These are phyloP conservation scores for Niebla homalea DNA, from an alignment of 495 filamentous ascomycete species.

Conservation along the genomic window DNA sequence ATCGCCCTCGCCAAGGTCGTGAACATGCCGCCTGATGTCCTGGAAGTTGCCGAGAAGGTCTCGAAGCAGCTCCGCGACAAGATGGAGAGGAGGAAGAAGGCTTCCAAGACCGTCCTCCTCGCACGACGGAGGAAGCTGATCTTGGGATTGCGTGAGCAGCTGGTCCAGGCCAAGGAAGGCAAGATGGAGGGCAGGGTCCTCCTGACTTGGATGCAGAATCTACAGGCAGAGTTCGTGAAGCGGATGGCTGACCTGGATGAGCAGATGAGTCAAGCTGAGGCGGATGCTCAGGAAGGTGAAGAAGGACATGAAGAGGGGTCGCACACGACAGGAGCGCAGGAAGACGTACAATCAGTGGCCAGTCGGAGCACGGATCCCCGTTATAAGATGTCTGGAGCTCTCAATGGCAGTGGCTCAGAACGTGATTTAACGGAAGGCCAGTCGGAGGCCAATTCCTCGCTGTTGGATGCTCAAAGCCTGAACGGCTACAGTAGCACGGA, in stretches of 20 bases:
- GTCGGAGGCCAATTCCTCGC: too few relatives aligned
- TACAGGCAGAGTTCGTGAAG: slow-evolving; percentile 65
- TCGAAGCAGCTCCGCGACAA: slow-evolving; percentile 44
- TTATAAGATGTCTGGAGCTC: slow-evolving; percentile 7
- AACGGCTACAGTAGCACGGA: not conserved
- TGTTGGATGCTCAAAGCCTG: not conserved
- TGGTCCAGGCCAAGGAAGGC: slow-evolving; percentile 56
- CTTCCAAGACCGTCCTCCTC: slow-evolving; percentile 39
- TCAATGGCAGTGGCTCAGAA: not conserved
- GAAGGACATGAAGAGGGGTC: not conserved
- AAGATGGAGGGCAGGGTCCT: slow-evolving; percentile 54
- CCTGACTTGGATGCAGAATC: slow-evolving; percentile 46
- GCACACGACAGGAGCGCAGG: not conserved
- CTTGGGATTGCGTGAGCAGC: slow-evolving; percentile 57
- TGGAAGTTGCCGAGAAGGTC: slow-evolving; percentile 54
- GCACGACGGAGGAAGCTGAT: slow-evolving; percentile 57
- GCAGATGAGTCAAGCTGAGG: slow-evolving; percentile 16
- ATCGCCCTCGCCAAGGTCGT: slow-evolving; percentile 65
- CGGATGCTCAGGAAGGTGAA: slow-evolving; percentile 9
- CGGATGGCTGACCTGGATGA: slow-evolving; percentile 52
- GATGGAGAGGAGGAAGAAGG: slow-evolving; percentile 40
- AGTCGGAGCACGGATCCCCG: not conserved
- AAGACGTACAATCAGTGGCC: not conserved
- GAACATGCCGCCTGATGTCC: slow-evolving; percentile 51
- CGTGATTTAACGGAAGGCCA: too few relatives aligned